Percentiles rank a stretch among this genome's conserved stretches.
Evolutionary conservation across 2,329 filamentous ascomycete genomes (phyloP).

Genomic region (Penicillium sp.): DNA sequence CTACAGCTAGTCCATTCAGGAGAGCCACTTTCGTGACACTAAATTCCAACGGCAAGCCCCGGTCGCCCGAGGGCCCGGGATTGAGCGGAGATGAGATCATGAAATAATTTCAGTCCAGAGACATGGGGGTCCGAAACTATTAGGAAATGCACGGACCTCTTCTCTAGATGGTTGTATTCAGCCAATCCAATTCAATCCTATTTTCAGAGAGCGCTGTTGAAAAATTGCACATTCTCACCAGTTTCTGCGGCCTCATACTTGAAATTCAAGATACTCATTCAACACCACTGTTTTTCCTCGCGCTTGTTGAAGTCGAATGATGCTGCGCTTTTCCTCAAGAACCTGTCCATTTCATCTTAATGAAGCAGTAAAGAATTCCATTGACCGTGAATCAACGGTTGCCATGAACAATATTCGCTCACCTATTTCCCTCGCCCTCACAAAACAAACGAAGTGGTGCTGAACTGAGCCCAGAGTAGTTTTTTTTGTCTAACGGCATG

Average conservation of each 20-base stretch:
- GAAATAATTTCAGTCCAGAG: no score
- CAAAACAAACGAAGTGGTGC: neutral
- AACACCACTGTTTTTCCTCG: neutral
- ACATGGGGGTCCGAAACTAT: no score
- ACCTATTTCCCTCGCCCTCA: neutral
- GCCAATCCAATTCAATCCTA: no score
- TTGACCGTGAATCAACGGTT: neutral
- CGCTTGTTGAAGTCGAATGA: neutral
- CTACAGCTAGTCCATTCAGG: no score
- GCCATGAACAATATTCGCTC: neutral
- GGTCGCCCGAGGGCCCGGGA: no score
- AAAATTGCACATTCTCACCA: neutral
- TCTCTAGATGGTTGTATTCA: no score
- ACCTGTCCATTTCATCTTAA: neutral
- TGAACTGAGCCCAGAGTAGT: neutral
- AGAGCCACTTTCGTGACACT: no score
- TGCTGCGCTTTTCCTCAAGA: neutral
- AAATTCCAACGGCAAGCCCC: no score
- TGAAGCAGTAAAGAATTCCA: neutral
- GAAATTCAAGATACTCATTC: neutral
- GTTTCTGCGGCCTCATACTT: neutral
- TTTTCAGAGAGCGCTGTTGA: no score
- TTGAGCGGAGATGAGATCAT: no score
- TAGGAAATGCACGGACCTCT: no score
- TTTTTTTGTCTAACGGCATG: neutral